Base-by-base conservation (phyloP, 1,284 basidiomycete species). In the Melampsora americana region DNA sequence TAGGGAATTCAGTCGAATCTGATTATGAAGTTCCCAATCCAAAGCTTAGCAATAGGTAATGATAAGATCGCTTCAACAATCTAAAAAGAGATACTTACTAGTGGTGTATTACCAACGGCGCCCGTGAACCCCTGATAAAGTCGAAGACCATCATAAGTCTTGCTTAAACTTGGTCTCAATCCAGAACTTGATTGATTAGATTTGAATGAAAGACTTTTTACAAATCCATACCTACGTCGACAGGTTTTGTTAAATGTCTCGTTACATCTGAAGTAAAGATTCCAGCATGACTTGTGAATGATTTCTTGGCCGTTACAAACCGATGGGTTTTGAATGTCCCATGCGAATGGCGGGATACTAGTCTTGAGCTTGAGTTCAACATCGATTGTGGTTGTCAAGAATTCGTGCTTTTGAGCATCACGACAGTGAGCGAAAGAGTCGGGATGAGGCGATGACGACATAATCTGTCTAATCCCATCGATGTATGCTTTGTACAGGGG, bases 1-100 rank as follows among this genome's bases (percentile, higher is more conserved):
- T 30, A 97, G 86, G 39, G 85, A 85, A 84, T 82, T 83, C 78
- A 82, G 80, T 66, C 79, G 81, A 67, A 81, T 78, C 77, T 67
- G 91, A 9, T 90, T 73, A 96, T 86, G 5, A 20, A 44, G 11
- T 4, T 66, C 20, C n/a, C 2, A 35, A 42, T 42, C 30, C 20
- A 28, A 32, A 26, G 7, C 11, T 39, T 16, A 46, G 30, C n/a
- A 28, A 53, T 20, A 53, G 3, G 9, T 35, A 9, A 35, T 35
- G 3, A 35, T 35, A 35, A 4, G 35, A 35, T 35, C 35, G 9
- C 9, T 35, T 35, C 35, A 35, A 35, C 3, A 9, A 9, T 35
- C 9, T 35, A 3, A 35, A 6, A 4, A 61, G 60, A 11, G 23
- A 2, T n/a, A 39, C 28, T 56, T 11, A 68, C 73, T 53, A 75